These are phyloP conservation scores for Chlorella sp. DNA, from an alignment of 139 green algal species.

Conservation along the genomic window DNA sequence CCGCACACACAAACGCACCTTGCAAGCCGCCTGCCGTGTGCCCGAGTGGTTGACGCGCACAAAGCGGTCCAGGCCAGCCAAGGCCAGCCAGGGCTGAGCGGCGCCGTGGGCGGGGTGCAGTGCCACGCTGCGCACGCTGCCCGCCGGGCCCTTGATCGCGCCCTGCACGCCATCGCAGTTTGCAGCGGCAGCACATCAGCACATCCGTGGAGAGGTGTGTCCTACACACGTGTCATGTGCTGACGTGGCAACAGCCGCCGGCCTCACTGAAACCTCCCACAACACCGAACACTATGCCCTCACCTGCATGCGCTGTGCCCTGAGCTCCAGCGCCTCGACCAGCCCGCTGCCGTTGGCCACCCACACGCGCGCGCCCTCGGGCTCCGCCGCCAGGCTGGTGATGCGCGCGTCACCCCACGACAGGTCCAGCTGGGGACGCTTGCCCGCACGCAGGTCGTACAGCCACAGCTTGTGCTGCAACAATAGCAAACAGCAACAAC, in stretches of 20 bases:
- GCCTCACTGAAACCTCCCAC: background rate
- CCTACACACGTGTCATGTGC: too few relatives aligned
- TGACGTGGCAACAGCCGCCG: background rate
- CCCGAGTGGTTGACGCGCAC: conserved; percentile 49
- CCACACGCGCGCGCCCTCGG: conserved; percentile 51
- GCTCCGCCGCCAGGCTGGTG: conserved; percentile 36
- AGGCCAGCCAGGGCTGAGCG: conserved; percentile 36
- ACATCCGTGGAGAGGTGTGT: too few relatives aligned
- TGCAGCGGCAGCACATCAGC: background rate
- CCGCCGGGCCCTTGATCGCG: conserved; percentile 39
- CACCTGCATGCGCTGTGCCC: conserved; percentile 24
- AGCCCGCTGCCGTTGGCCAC: conserved; percentile 46
- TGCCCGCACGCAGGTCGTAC: conserved; percentile 40
- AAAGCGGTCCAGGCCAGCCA: conserved; percentile 59
- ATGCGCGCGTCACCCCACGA: conserved; percentile 43
- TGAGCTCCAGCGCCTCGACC: conserved; percentile 55
- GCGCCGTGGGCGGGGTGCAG: conserved; percentile 35
- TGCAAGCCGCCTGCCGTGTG: conserved; percentile 8
- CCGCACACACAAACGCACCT: too few relatives aligned
- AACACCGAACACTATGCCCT: background rate
- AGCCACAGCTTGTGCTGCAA: conserved; percentile 44
- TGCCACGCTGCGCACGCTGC: conserved; percentile 37
- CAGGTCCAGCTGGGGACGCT: conserved; percentile 54
- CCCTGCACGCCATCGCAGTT: conserved; percentile 5
- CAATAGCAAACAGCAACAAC: too few relatives aligned